Percentiles rank a stretch among this genome's conserved stretches.
Evolutionary conservation across 345 rosid species (phyloP).

Genomic region (Syzygium oleosum): DNA sequence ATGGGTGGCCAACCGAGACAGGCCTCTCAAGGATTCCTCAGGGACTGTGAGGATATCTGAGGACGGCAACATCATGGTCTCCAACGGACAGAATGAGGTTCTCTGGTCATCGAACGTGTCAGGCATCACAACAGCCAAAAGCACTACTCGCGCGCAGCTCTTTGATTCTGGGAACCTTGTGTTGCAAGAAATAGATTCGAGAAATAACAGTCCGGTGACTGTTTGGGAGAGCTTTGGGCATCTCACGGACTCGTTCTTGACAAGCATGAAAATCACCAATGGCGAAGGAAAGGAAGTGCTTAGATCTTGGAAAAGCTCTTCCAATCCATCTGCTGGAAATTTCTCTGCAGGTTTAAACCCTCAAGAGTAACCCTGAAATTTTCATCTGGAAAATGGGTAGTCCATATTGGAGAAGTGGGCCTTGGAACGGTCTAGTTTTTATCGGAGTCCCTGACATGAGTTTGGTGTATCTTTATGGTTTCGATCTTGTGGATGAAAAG

Average conservation of each 20-base stretch:
- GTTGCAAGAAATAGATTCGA: conserved; percentile 5
- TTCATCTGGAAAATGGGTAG: neutral
- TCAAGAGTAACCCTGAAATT: neutral
- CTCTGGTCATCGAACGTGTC: conserved; percentile 47
- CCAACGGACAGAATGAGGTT: neutral
- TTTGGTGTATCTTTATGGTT: neutral
- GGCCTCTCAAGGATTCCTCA: conserved; percentile 34
- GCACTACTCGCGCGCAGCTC: conserved; percentile 19
- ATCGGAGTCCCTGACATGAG: neutral
- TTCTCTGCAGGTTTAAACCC: neutral
- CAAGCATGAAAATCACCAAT: conserved; percentile 16
- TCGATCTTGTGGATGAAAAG: neutral
- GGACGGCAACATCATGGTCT: conserved; percentile 34
- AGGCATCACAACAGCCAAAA: neutral
- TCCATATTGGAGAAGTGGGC: neutral
- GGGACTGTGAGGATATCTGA: conserved; percentile 32
- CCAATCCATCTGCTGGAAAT: neutral
- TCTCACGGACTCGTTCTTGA: conserved; percentile 18
- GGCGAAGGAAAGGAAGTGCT: neutral
- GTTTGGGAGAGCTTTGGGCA: conserved; percentile 54
- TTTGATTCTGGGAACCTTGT: conserved; percentile 42
- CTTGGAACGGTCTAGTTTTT: neutral
- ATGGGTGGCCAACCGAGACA: conserved; percentile 54
- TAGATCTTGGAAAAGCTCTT: neutral
- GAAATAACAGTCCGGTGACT: neutral